Base-by-base conservation (phyloP, 495 filamentous ascomycete genomes). In the Penicillium silybi region DNA sequence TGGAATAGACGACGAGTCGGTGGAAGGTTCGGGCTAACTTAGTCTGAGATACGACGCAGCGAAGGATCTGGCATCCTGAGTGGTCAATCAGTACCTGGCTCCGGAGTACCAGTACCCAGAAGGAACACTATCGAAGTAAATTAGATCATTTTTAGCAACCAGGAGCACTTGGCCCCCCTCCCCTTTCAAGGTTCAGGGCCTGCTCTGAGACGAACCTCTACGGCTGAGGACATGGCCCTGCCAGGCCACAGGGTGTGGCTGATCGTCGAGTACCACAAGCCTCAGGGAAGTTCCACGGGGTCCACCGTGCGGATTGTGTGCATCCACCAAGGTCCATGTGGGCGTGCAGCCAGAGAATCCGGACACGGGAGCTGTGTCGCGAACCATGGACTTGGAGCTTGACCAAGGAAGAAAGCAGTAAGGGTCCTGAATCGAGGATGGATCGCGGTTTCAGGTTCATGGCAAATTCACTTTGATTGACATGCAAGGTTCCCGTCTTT, bases 401-500 rank as follows among this genome's bases (percentile, higher is more conserved):
- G 47, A 49, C 23, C 41, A 17, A 25, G 38, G 18, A 20, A 42
- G 15, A 49, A 11, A 25, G 41, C 41, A 48, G 51, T 41, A 54
- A 54, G 51, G 51, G 51, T 44, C n/a, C 15, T 42, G 41, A 11
- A 34, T 34, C 27, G 11, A 46, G 23, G 37, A 45, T 20, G 19
- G 45, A 44, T 54, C 44, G 46, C 19, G 44, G 51, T 54, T 54
- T 54, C 51, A 54, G 27, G 46, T 22, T 44, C 23, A 54, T 48
- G 20, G 44, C n/a, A 26, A 6, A 25, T 26, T 8, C 17, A 26
- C 15, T 32, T 43, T 40, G 34, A 39, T 45, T 52, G 48, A 15
- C 19, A 55, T 59, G 57, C 49, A 59, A 59, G 52, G 57, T 35
- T 59, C 29, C 27, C 48, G 10, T n/a, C 16, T 6, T 20, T 19